Base-by-base conservation (phyloP, 805 yeast species). In the Isabelozyma gotoi region DNA sequence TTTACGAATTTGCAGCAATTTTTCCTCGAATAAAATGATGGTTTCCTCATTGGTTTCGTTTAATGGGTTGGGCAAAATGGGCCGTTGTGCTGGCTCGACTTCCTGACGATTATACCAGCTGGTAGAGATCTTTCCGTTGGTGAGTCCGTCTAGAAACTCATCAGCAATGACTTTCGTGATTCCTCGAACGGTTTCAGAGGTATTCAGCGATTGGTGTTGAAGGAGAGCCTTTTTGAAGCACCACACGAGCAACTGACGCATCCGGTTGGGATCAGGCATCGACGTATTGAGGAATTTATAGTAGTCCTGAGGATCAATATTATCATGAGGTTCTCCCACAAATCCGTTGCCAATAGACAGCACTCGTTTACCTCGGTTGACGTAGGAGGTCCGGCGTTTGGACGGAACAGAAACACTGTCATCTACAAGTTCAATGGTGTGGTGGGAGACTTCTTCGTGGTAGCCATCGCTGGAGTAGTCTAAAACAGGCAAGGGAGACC, bases 261-360 rank as follows among this genome's bases (percentile, higher is more conserved):
- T 81, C 48, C 81, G 73, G 51, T 82, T 85, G 2, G 91, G 89
- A 39, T 82, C 91, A 0, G 92, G 87, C 33, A 83, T 52, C 29
- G 76, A 74, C 4, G 68, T 59, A 49, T 85, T 86, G 24, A 86
- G 60, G 53, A 81, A 82, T 54, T 84, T 84, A 58, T 76, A 80
- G 53, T 80, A 80, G 41, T 81, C 82, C 7, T 63, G 52, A 0
- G 71, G 66, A 0, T 80, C 73, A 1, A 86, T 78, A 37, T 80
- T 82, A 0, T 73, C 68, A 57, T 85, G 91, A 2, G 91, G 91
- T 21, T 74, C 76, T 0, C 84, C 87, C 2, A 69, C 71, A 51
- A 80, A 80, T 2, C 91, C 92, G 54, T 83, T 84, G 2, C 91
- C 90, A 5, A 85, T 77, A 0, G 90, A 82, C 55, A 87, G 85